Conservation (phyloP, 1,284 basidiomycete genomes). For the Malassezia caprae region DNA sequence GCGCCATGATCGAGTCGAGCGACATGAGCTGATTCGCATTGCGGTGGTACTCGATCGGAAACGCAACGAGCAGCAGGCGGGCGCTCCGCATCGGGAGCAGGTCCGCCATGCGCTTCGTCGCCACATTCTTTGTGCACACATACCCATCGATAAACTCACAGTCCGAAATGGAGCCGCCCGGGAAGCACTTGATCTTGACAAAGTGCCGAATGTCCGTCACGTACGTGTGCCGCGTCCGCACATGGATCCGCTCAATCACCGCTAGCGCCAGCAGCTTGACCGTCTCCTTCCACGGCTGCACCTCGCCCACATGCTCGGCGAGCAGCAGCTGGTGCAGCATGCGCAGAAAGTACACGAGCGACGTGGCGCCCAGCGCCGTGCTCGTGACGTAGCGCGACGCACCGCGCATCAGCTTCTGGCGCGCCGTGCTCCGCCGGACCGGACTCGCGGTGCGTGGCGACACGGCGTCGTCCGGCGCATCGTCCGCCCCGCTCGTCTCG, state of each 20-base stretch:
- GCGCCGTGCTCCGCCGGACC: constrained; percentile 12
- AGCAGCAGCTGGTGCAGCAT: constrained; percentile 39
- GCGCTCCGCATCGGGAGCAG: constrained; percentile 60
- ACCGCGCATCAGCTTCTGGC: constrained; percentile 15
- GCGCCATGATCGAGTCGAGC: constrained; percentile 79
- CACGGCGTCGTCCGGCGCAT: neutral
- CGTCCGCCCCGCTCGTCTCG: neutral
- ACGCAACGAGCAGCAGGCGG: constrained; percentile 87
- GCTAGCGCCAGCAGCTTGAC: constrained; percentile 34
- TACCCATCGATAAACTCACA: constrained; percentile 95
- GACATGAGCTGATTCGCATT: constrained; percentile 82
- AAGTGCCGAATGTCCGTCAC: constrained; percentile 83
- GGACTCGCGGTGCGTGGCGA: neutral
- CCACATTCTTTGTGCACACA: constrained; percentile 94
- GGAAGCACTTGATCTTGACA: constrained; percentile 97
- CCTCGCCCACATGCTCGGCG: constrained; percentile 23
- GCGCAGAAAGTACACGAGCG: constrained; percentile 26
- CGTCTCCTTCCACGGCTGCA: constrained; percentile 33
- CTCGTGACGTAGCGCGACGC: constrained; percentile 17
- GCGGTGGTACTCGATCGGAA: constrained; percentile 87
- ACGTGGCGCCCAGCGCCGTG: constrained; percentile 16
- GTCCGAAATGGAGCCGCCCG: constrained; percentile 79
- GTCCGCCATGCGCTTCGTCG: constrained; percentile 66
- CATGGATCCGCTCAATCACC: constrained; percentile 36
- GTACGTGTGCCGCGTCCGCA: constrained; percentile 57